A percentile compares a stretch with the other conserved stretches of the same genome.
These are phyloP conservation scores for Bipolaris sorokiniana DNA, from an alignment of 2,329 filamentous ascomycete genomes.

Conservation along the genomic window DNA sequence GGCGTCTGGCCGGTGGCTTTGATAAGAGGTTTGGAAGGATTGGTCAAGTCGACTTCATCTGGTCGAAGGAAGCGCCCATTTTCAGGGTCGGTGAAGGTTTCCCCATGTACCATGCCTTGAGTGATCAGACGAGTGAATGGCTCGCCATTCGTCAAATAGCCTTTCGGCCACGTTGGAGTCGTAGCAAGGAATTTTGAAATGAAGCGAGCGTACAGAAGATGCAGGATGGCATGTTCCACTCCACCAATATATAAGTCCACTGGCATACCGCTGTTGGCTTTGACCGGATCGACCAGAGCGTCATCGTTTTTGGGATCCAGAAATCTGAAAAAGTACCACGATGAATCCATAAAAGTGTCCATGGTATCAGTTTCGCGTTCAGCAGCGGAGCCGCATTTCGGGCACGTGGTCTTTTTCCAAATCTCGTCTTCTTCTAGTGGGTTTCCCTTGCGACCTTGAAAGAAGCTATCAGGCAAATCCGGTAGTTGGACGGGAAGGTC, in stretches of 20 bases:
- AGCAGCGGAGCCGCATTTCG: slow-evolving; percentile 72
- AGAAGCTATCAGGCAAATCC: slow-evolving; percentile 70
- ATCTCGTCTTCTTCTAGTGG: slow-evolving; percentile 73
- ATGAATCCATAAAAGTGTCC: slow-evolving; percentile 96
- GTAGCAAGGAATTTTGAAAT: slow-evolving; percentile 83
- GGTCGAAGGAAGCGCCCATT: slow-evolving; percentile 79
- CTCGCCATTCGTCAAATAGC: slow-evolving; percentile 60
- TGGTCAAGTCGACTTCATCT: slow-evolving; percentile 71
- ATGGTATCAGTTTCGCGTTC: slow-evolving; percentile 91
- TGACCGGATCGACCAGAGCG: slow-evolving; percentile 66
- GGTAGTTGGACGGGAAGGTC: slow-evolving; percentile 81
- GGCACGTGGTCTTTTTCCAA: slow-evolving; percentile 78
- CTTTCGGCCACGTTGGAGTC: slow-evolving; percentile 54
- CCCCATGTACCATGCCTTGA: slow-evolving; percentile 93
- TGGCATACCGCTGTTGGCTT: slow-evolving; percentile 65
- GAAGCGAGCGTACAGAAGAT: slow-evolving; percentile 87
- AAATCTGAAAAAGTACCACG: slow-evolving; percentile 90
- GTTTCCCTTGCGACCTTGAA: slow-evolving; percentile 74
- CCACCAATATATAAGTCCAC: slow-evolving; percentile 91
- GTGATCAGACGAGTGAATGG: slow-evolving; percentile 84
- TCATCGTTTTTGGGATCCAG: slow-evolving; percentile 70
- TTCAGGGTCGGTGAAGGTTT: slow-evolving; percentile 76
- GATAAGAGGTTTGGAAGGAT: slow-evolving; percentile 65
- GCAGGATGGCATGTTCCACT: slow-evolving; percentile 88
- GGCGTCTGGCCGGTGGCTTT: slow-evolving; percentile 64